A percentile compares a stretch with the other conserved stretches of the same genome.
Evolutionary conservation across 2,329 filamentous ascomycete species (phyloP).

Genomic region (Diaporthe velutina): DNA sequence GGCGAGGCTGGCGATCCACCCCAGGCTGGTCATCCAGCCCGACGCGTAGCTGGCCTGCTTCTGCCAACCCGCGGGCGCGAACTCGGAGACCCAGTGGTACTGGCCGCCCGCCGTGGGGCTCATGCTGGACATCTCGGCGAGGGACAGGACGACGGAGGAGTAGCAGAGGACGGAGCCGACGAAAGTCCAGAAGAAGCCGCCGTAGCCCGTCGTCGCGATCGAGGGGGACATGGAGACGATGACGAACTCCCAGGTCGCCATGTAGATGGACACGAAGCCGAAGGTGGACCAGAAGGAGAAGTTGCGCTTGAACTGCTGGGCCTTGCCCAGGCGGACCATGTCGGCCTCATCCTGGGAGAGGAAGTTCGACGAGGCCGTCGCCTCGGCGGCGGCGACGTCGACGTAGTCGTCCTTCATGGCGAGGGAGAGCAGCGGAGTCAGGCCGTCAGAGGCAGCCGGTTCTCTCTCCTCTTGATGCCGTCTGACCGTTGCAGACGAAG

Average conservation of each 20-base stretch:
- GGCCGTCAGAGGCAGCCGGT: not conserved
- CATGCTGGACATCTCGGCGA: constrained; percentile 39
- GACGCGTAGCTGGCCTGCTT: constrained; percentile 36
- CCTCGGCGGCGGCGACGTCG: constrained; percentile 18
- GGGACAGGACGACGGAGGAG: constrained; percentile 38
- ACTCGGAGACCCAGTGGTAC: constrained; percentile 38
- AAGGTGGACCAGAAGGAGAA: constrained; percentile 41
- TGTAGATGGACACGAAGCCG: constrained; percentile 45
- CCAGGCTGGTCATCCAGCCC: constrained; percentile 38
- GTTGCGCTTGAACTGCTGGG: constrained; percentile 42
- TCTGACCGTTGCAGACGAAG: not conserved
- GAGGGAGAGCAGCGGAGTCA: not conserved
- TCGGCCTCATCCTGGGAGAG: constrained; percentile 31
- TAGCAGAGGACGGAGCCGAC: constrained; percentile 41
- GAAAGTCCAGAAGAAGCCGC: constrained; percentile 44
- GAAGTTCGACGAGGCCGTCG: not conserved
- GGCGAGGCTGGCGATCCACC: constrained; percentile 37
- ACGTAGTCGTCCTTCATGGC: constrained; percentile 10
- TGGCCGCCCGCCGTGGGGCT: constrained; percentile 38
- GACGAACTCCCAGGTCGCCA: constrained; percentile 45
- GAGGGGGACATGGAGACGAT: constrained; percentile 41
- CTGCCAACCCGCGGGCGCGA: constrained; percentile 32
- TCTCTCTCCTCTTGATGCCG: not conserved
- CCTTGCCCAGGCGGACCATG: constrained; percentile 37
- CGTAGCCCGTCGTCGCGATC: constrained; percentile 42